A percentile compares a stretch with the other conserved stretches of the same genome.
phyloP scores from a whole-genome alignment of 2,329 filamentous ascomycete genomes.

The Aureobasidium leucospermi region DNA sequence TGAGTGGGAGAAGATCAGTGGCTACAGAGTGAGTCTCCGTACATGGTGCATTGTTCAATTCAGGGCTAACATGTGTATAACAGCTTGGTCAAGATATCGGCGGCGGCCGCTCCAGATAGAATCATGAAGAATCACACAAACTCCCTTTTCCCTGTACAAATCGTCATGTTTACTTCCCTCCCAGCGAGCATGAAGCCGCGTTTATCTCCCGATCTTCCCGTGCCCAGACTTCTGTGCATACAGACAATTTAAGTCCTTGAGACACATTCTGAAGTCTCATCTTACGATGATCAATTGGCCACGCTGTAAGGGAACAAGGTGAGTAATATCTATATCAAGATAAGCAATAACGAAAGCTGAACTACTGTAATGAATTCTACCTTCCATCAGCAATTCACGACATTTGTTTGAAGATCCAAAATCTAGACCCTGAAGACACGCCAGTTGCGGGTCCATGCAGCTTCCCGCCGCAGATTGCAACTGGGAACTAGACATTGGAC shows the following conservation, averaged over 20 bases:
- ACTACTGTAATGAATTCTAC: no score
- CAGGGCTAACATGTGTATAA: conserved; percentile 17
- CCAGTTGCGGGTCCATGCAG: neutral
- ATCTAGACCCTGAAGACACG: neutral
- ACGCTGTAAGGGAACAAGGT: neutral
- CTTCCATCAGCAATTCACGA: neutral
- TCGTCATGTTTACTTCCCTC: neutral
- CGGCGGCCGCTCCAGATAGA: conserved; percentile 36
- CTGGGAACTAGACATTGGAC: no score
- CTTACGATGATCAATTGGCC: neutral
- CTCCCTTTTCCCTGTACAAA: neutral
- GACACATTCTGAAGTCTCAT: neutral
- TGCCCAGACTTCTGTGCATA: neutral
- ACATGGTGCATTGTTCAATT: conserved; percentile 10
- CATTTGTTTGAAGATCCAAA: neutral
- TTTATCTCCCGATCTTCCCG: neutral
- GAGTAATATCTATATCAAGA: neutral
- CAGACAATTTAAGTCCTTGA: neutral
- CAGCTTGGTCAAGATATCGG: conserved; percentile 45
- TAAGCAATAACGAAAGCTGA: neutral
- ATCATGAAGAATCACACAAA: neutral
- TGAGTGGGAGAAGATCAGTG: conserved; percentile 97
- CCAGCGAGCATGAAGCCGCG: neutral
- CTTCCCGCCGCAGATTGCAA: neutral
- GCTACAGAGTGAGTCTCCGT: conserved; percentile 63